These are phyloP conservation scores for Lantana camara DNA, from an alignment of 257 asterid species.

Conservation along the genomic window DNA sequence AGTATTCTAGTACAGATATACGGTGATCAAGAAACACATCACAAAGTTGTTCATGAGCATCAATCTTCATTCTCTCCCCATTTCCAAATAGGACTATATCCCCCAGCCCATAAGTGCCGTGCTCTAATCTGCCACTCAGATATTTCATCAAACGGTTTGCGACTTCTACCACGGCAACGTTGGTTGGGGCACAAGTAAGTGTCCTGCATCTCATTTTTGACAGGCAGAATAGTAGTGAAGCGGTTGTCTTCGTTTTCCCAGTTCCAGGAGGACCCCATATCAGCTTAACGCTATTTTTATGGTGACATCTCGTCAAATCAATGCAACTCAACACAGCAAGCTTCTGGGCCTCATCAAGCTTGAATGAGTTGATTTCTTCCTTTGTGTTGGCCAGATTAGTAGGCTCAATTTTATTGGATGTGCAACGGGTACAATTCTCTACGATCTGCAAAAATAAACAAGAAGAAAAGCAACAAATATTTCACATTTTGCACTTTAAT, in stretches of 20 bases:
- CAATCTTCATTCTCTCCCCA: slow-evolving; percentile 59
- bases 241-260: slow-evolving; percentile 67
- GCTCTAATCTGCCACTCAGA: slow-evolving; percentile 31
- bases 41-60: slow-evolving; percentile 51
- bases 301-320: slow-evolving; percentile 46
- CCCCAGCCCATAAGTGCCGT: slow-evolving; percentile 64
- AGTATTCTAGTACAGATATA: slow-evolving; percentile 32
- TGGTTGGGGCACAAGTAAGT: slow-evolving; percentile 72
- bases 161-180: slow-evolving; percentile 43
- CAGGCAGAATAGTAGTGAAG: slow-evolving; percentile 41
- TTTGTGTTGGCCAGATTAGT: slow-evolving; percentile 11
- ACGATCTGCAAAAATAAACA: slow-evolving; percentile 29
- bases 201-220: slow-evolving; percentile 50
- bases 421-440: slow-evolving; percentile 44
- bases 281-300: slow-evolving; percentile 44
- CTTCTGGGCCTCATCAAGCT: slow-evolving; percentile 55
- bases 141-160: slow-evolving; percentile 38
- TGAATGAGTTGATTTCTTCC: slow-evolving; percentile 23
- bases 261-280: slow-evolving; percentile 95
- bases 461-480: background rate
- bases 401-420: background rate
- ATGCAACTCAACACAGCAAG: slow-evolving; percentile 49
- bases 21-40: slow-evolving; percentile 71
- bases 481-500: no score
- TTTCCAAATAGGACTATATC: slow-evolving; percentile 72